phyloP scores from a whole-genome alignment of 2,329 filamentous ascomycete genomes.

The Hyphodiscus sp. region DNA sequence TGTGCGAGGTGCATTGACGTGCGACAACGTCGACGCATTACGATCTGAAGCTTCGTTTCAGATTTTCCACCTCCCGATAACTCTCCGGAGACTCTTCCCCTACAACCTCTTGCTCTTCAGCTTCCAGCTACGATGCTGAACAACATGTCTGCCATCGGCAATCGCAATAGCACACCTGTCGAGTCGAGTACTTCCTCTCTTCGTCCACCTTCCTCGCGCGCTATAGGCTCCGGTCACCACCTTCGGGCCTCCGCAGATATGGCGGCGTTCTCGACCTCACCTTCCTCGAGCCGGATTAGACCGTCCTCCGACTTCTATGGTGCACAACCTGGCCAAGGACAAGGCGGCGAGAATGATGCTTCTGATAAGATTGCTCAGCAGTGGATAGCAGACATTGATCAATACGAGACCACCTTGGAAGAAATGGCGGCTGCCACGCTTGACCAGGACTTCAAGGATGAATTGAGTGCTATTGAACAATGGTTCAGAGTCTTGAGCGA shows the following conservation, averaged over 20 bases:
- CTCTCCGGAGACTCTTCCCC: slow-evolving; percentile 13
- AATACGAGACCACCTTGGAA: slow-evolving; percentile 96
- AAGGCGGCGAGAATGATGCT: slow-evolving; percentile 68
- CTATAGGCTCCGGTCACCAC: slow-evolving; percentile 72
- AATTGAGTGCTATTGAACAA: slow-evolving; percentile 97
- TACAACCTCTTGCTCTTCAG: slow-evolving; percentile 17
- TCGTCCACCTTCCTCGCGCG: slow-evolving; percentile 73
- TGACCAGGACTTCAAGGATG: slow-evolving; percentile 99
- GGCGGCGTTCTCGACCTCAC: slow-evolving; percentile 68
- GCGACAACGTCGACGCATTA: slow-evolving; percentile 15
- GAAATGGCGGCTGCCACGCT: slow-evolving; percentile 99
- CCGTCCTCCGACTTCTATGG: slow-evolving; percentile 95
- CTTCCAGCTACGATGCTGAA: slow-evolving; percentile 39
- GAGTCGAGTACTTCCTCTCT: slow-evolving; percentile 79
- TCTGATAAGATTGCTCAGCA: slow-evolving; percentile 94
- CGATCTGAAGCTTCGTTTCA: slow-evolving; percentile 27
- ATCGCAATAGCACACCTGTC: slow-evolving; percentile 88
- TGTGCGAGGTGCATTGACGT: slow-evolving; percentile 23
- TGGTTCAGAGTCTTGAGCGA: slow-evolving; percentile 98
- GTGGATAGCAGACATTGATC: slow-evolving; percentile 98
- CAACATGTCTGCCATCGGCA: slow-evolving; percentile 65
- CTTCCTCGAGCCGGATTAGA: slow-evolving; percentile 72
- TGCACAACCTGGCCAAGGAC: slow-evolving; percentile 58
- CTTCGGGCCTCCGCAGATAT: slow-evolving; percentile 95
- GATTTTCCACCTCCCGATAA: slow-evolving; percentile 19